Base-by-base conservation (phyloP, 768 basidiomycete genomes). In the Astraeus odoratus region DNA sequence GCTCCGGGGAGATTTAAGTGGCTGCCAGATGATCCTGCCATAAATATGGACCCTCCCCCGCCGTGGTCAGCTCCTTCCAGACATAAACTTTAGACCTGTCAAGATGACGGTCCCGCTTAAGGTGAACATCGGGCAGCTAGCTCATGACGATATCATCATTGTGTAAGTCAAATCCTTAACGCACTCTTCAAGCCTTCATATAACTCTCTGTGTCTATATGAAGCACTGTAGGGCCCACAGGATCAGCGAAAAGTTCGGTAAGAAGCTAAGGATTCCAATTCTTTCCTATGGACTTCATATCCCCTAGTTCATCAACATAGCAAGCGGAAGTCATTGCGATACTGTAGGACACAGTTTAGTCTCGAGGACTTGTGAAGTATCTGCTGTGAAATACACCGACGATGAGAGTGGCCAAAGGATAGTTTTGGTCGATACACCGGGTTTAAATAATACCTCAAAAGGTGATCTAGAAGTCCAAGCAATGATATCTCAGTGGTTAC, bases 211-310 rank as follows among this genome's bases (percentile, higher is more conserved):
- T 31, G 12, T 31, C 30, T 4, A 31, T 12, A 31, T 23, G 24
- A 23, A n/a, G 1, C 25, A 15, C n/a, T n/a, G 23, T 39, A 23
- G 37, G 37, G 15, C 23, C 23, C 23, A 12, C 37, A 8, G 37
- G 37, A 8, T 16, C 37, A 4, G 58, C 58, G 7, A 59, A 55
- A 43, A 59, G 46, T 5, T 57, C 57, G 44, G 54, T 55, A 25
- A 46, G 50, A 33, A 10, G 2, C 23, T 22, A n/a, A n/a, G n/a
- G n/a, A n/a, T 2, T 20, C 4, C 7, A 7, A 12, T 2, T 25
- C 4, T 0, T 19, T 12, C 1, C 30, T 16, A 13, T 31, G 12
- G 3, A 38, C 13, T 22, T 23, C 6, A 38, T 13, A 22, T 23
- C 19, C 20, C 7, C 6, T 9, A 38, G 37, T 38, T 38, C 37